Evolutionary conservation across 495 filamentous ascomycete species (phyloP), one percentile per base, ranked within the genome.

Genomic region (Evansstolkia leycettana): DNA sequence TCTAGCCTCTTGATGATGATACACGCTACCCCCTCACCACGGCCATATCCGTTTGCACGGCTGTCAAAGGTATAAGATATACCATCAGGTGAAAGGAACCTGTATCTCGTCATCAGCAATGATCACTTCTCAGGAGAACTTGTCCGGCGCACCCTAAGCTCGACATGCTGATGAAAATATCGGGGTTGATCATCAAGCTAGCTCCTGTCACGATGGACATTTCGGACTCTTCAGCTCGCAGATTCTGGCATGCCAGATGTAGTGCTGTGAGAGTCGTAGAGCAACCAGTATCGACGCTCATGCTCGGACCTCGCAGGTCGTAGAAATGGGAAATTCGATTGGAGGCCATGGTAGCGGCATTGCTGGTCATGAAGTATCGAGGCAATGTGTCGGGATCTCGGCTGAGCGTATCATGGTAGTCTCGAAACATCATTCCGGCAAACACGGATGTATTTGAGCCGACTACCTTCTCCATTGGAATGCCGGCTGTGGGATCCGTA

Each of bases 21-120:
- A 1, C 45, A 47, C 25, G 5, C 41, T 11, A 59, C 42, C 0
- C 47, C 51, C 41, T 82, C 79, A 11, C 64, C 79, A 8, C 76
- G 64, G 0, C 52, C 71, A 44, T 75, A 82, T 0, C 78, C 82
- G 40, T 77, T 67, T 0, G 76, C 81, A 3, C 52, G 37, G 1
- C 60, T 55, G 43, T 80, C 75, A 39, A 80, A 87, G 0, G 72
- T 70, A n/a, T 29, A 12, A 17, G 13, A 36, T 36, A 11, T 13
- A 3, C 37, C 37, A 8, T 45, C 38, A 9, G 48, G 41, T 2
- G 41, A 55, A 8, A 67, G 16, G 2, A 58, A 51, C 5, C 31
- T 32, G 5, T 2, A 24, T 23, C 20, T 9, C 5, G 5, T 23
- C 20, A 23, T 23, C 5, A 4, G 20, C 4, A 23, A 23, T 23